phyloP scores from a whole-genome alignment of 805 yeast genomes.

The Kluyveromyces siamensis region DNA sequence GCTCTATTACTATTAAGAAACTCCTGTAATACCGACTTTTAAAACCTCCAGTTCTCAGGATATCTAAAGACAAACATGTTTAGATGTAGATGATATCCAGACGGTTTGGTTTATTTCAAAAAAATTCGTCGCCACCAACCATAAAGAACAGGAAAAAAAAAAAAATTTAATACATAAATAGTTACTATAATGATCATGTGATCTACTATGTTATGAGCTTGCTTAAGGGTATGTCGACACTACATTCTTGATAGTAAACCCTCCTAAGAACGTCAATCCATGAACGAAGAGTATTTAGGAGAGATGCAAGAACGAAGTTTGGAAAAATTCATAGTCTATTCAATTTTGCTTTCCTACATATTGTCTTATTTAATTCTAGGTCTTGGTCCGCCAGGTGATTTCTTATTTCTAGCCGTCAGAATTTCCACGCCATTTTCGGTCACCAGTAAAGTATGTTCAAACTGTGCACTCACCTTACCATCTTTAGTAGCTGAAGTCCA shows the following conservation, averaged over 20 bases:
- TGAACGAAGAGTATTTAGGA: conserved; percentile 3
- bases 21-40: not conserved
- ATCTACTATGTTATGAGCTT: not conserved
- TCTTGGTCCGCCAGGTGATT: conserved; percentile 85
- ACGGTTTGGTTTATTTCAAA: no score
- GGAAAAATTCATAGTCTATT: no score
- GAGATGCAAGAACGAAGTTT: not conserved
- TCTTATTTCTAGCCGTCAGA: conserved; percentile 68
- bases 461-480: conserved; percentile 87
- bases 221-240: no score
- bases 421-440: conserved; percentile 93
- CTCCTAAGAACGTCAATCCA: not conserved
- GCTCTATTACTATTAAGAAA: not conserved
- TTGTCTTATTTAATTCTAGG: conserved; percentile 36
- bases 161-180: no score
- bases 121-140: not conserved
- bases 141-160: no score
- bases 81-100: no score
- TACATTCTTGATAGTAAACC: not conserved
- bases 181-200: not conserved
- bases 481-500: conserved; percentile 94
- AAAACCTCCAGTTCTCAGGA: no score
- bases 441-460: conserved; percentile 86
- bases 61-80: no score
- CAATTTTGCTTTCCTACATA: not conserved